A percentile compares a stretch with the other conserved stretches of the same genome.
phyloP scores from a whole-genome alignment of 1,139 yeast genomes.

The Magnusiomyces starmeri region DNA sequence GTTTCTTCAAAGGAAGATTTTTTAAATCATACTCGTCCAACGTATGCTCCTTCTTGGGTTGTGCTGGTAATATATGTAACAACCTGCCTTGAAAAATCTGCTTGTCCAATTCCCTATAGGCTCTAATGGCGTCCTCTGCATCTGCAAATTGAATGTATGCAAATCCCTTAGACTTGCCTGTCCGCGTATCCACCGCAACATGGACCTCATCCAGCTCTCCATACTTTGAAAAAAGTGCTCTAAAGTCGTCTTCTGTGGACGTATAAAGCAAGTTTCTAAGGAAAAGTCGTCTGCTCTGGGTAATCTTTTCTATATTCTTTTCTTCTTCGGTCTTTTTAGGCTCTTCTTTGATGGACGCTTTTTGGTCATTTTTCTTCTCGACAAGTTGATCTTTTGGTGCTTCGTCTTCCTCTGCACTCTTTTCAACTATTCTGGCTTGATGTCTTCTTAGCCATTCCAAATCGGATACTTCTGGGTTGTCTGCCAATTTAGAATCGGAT shows the following conservation, averaged over 20 bases:
- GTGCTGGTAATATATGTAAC: slow-evolving; percentile 81
- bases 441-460: slow-evolving; percentile 82
- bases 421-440: slow-evolving; percentile 53
- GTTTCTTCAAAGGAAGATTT: slow-evolving; percentile 87
- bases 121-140: slow-evolving; percentile 65
- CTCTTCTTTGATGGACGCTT: slow-evolving; percentile 17
- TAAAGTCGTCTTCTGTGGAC: slow-evolving; percentile 74
- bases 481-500: slow-evolving; percentile 11
- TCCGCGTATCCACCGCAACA: slow-evolving; percentile 82
- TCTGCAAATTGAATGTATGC: slow-evolving; percentile 71
- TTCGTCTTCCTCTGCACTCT: slow-evolving; percentile 39
- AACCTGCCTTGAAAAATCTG: slow-evolving; percentile 92
- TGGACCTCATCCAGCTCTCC: slow-evolving; percentile 53
- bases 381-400: slow-evolving; percentile 18
- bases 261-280: slow-evolving; percentile 78
- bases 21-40: slow-evolving; percentile 86
- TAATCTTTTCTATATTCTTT: slow-evolving; percentile 44
- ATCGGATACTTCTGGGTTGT: slow-evolving; percentile 59
- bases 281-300: slow-evolving; percentile 73
- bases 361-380: slow-evolving; percentile 12
- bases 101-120: slow-evolving; percentile 70
- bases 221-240: slow-evolving; percentile 46
- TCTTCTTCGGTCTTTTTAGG: slow-evolving; percentile 40
- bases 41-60: slow-evolving; percentile 65
- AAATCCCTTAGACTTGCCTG: slow-evolving; percentile 88